phyloP scores from a whole-genome alignment of 2,329 filamentous ascomycete genomes.

The Tolypocladium pustulatum region DNA sequence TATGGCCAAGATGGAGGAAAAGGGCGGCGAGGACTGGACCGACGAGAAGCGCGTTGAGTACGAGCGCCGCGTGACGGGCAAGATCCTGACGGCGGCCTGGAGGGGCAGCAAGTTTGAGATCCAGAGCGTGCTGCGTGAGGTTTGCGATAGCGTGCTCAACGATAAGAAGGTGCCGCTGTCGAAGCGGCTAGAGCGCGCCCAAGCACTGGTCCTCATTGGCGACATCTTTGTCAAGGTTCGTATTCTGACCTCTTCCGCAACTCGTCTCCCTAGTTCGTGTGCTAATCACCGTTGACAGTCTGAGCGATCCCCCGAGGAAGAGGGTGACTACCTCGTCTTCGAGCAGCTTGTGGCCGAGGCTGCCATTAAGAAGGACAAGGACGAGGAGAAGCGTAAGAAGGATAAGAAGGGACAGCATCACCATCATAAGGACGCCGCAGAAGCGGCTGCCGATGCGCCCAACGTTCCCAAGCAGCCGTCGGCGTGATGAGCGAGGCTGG shows the following conservation, averaged over 20 bases:
- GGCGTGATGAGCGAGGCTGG: not conserved
- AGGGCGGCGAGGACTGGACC: conserved; percentile 94
- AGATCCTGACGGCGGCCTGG: conserved; percentile 96
- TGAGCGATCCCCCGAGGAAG: conserved; percentile 82
- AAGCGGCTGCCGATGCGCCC: conserved; percentile 14
- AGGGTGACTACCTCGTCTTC: conserved; percentile 97
- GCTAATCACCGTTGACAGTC: conserved; percentile 42
- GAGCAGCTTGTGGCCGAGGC: conserved; percentile 96
- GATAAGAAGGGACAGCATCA: conserved; percentile 35
- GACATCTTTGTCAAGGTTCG: conserved; percentile 81
- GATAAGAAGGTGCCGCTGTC: conserved; percentile 66
- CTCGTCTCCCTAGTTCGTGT: not conserved
- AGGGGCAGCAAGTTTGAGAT: conserved; percentile 96
- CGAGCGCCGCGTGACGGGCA: conserved; percentile 89
- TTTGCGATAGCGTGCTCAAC: conserved; percentile 80
- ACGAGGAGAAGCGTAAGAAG: conserved; percentile 58
- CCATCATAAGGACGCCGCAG: conserved; percentile 16
- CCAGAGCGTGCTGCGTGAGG: conserved; percentile 86
- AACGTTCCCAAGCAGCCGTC: conserved; percentile 9
- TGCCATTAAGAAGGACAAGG: conserved; percentile 87
- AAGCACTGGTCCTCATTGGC: conserved; percentile 79
- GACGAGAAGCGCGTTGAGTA: conserved; percentile 95
- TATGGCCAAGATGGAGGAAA: conserved; percentile 93
- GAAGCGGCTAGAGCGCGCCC: conserved; percentile 84
- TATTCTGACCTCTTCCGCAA: not conserved